Base-by-base conservation (phyloP, 768 basidiomycete species). In the Cubamyces lactineus region DNA sequence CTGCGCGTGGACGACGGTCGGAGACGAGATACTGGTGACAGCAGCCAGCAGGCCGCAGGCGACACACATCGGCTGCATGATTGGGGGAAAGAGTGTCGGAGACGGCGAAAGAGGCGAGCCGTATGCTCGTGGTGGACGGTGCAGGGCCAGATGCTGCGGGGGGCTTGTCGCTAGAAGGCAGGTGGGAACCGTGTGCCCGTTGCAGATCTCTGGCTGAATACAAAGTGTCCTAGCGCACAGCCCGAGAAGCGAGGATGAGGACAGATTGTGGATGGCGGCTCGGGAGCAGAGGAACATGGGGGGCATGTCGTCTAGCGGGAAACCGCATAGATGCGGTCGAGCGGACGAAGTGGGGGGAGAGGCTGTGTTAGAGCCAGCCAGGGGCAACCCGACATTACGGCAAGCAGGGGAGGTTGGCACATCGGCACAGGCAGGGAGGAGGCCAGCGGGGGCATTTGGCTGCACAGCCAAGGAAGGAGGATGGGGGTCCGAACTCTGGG, bases 351-450 rank as follows among this genome's bases (percentile, higher is more conserved):
- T 1, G 23, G 17, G 19, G 16, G 40, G 26, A 39, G 45, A 57
- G 57, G 62, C 57, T 54, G 56, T 58, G 62, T 57, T 23, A 38
- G 61, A 51, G 30, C 50, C 28, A 62, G 38, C 38, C 41, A 26
- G 38, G 24, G 38, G 16, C 52, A 28, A 21, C 30, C 51, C 56
- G 45, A 30, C 26, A n/a, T 42, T 42, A 23, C 57, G 56, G 51
- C 52, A 57, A 26, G 48, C 26, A 47, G 38, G 7, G 26, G 34
- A 34, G 6, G 34, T 34, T 34, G 34, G 34, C 9, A 40, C 57
- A 42, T 58, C 39, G 21, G 26, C 7, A 42, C 57, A 45, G 55
- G 12, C 45, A 26, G 47, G 30, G 49, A 34, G 23, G 15, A 46
- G 23, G 23, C n/a, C 24, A 40, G 28, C 38, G 46, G 50, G 19